Percentiles rank a stretch among this genome's conserved stretches.
These are phyloP conservation scores for Xylariaceae sp. DNA, from an alignment of 2,329 filamentous ascomycete species.

Conservation along the genomic window DNA sequence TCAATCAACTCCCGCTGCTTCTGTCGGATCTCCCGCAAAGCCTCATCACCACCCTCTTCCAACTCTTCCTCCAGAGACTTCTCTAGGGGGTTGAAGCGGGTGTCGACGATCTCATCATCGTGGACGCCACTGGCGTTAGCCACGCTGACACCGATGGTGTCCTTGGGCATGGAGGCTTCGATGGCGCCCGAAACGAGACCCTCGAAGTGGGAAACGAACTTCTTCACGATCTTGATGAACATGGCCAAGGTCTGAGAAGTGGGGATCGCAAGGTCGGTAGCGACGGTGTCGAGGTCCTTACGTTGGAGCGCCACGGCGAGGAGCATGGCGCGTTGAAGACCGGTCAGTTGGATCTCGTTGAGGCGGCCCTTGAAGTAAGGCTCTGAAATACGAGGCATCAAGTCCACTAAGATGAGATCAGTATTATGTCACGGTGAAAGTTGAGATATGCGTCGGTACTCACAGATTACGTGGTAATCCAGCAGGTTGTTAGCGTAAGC, in stretches of 20 bases:
- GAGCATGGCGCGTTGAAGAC: slow-evolving; percentile 81
- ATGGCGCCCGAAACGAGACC: slow-evolving; percentile 69
- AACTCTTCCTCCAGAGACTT: slow-evolving; percentile 74
- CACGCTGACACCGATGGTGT: slow-evolving; percentile 53
- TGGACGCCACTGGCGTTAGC: slow-evolving; percentile 59
- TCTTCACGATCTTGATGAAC: slow-evolving; percentile 94
- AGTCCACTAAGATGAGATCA: slow-evolving; percentile 53
- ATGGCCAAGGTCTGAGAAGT: slow-evolving; percentile 83
- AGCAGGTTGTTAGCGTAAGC: slow-evolving; percentile 96
- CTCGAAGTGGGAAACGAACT: slow-evolving; percentile 75
- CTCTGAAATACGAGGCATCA: slow-evolving; percentile 74
- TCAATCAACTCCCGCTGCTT: slow-evolving; percentile 87
- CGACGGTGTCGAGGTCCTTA: slow-evolving; percentile 76
- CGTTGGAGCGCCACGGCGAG: slow-evolving; percentile 87
- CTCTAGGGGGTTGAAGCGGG: slow-evolving; percentile 65
- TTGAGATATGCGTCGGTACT: not conserved
- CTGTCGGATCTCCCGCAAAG: slow-evolving; percentile 63
- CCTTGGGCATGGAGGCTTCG: slow-evolving; percentile 58
- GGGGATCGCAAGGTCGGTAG: slow-evolving; percentile 69
- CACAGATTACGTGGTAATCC: slow-evolving; percentile 85
- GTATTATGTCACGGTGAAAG: not conserved
- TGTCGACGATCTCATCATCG: slow-evolving; percentile 62
- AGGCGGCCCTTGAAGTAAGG: slow-evolving; percentile 83
- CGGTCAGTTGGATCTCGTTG: slow-evolving; percentile 62
- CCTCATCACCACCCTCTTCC: slow-evolving; percentile 74